A percentile compares a stretch with the other conserved stretches of the same genome.
Conservation (phyloP, 1,139 yeast species). For the Nakaseomyces delphensis region DNA sequence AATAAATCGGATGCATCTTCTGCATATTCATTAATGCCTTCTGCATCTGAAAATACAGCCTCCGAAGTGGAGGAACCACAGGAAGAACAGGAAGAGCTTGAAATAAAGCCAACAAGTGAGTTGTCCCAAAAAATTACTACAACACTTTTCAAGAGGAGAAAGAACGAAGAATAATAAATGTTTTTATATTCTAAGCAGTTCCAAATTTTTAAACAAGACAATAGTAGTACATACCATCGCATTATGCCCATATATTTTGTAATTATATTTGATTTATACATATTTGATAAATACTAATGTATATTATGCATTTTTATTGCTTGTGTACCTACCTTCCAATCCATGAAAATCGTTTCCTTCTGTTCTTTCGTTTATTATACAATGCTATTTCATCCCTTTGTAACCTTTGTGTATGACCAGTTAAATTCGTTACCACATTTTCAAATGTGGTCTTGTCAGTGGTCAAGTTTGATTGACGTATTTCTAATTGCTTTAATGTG, state of each 20-base stretch:
- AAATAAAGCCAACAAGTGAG: constrained; percentile 12
- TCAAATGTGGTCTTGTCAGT: constrained; percentile 28
- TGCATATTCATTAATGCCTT: constrained; percentile 11
- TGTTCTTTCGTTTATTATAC: constrained; percentile 21
- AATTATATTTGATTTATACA: background rate
- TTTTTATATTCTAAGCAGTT: too few species aligned
- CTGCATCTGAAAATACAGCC: constrained; percentile 16
- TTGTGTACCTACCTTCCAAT: constrained; percentile 10
- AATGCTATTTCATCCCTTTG: constrained; percentile 29
- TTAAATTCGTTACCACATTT: constrained; percentile 27
- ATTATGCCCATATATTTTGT: constrained; percentile 2
- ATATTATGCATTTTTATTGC: background rate
- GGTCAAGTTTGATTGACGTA: constrained; percentile 16
- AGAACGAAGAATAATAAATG: constrained; percentile 8
- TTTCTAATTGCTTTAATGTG: constrained; percentile 17
- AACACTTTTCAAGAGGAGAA: constrained; percentile 23
- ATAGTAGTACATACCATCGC: constrained; percentile 1
- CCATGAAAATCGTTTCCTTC: constrained; percentile 22
- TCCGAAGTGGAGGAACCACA: constrained; percentile 20
- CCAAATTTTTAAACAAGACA: too few species aligned
- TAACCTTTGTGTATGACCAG: constrained; percentile 31
- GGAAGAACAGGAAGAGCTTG: too few species aligned
- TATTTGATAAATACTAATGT: background rate
- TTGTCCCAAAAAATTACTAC: constrained; percentile 21
- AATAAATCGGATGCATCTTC: constrained; percentile 13